Base-by-base conservation (phyloP, 1,284 basidiomycete species). In the Heterobasidion occidentale region DNA sequence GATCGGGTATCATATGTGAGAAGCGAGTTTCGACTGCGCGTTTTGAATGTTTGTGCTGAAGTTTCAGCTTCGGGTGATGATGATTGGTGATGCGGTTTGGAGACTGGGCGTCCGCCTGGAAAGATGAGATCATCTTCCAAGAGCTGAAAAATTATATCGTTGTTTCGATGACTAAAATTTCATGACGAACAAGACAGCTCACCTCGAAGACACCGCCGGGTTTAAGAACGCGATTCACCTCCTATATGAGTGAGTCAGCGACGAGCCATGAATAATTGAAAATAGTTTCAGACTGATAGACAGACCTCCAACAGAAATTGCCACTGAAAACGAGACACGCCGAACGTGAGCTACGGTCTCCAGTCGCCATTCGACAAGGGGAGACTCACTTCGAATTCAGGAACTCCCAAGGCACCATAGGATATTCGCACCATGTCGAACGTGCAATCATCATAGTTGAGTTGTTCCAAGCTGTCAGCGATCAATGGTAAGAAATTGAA, bases 91-190 rank as follows among this genome's bases (percentile, higher is more conserved):
- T 27, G 27, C 27, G 44, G 11, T 59, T 42, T 12, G 38, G 38
- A 42, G 38, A n/a, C 67, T 49, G 67, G 67, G 14, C 66, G 64
- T 36, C 69, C 70, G 60, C 76, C 81, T 4, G 87, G 87, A 63
- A 90, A 90, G 48, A 87, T 75, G 14, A 84, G 73, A 63, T 88
- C 85, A 61, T 88, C 86, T 67, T 88, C 87, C 42, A 87, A 76
- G 7, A 88, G 73, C 86, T 88, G 38, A 7, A 49, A 17, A 42
- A 52, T 33, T 51, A 36, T 14, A 60, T 59, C 45, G 62, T 55
- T 57, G 45, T 9, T 44, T 50, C 9, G 35, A 50, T 46, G 48
- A 36, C 48, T 11, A n/a, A 12, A n/a, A 11, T 4, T 42, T 11
- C 38, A n/a, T 42, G 38, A 42, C n/a, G 38, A 27, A 27, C 27